phyloP scores from a whole-genome alignment of 306 rosid species.

The Fagus crenata region DNA sequence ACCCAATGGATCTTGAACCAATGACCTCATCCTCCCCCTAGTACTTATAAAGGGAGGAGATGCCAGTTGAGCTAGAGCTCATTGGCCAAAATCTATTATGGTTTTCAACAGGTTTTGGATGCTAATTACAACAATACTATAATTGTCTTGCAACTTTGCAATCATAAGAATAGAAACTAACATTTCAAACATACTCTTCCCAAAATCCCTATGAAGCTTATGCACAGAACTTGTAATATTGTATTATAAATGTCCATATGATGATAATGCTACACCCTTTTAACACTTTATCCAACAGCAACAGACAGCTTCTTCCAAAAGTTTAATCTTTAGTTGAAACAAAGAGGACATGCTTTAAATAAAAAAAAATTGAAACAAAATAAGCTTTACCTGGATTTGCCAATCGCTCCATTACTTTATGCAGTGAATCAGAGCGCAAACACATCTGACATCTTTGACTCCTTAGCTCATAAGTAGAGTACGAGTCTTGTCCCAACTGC shows the following conservation, averaged over 20 bases:
- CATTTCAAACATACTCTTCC: neutral
- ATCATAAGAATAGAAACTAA: neutral
- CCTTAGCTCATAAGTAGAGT: constrained; percentile 60
- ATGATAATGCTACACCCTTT: too few species aligned
- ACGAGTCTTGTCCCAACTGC: constrained; percentile 85
- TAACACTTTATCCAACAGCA: too few species aligned
- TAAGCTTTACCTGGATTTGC: constrained; percentile 64
- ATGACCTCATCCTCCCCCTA: too few species aligned
- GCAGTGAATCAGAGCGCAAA: constrained; percentile 81
- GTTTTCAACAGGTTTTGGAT: neutral
- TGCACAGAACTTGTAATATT: neutral
- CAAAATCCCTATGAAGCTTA: neutral
- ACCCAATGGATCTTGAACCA: too few species aligned
- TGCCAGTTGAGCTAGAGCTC: too few species aligned
- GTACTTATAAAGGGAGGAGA: too few species aligned
- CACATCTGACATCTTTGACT: constrained; percentile 98
- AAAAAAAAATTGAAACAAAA: constrained; percentile 9
- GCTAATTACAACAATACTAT: neutral
- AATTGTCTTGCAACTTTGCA: neutral
- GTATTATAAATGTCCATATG: neutral
- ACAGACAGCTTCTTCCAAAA: neutral
- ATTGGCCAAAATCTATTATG: too few species aligned
- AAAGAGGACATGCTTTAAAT: constrained; percentile 11
- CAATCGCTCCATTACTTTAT: constrained; percentile 97
- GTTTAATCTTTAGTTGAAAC: neutral